These are phyloP conservation scores for Russula sp. DNA, from an alignment of 768 basidiomycete species.

Conservation along the genomic window DNA sequence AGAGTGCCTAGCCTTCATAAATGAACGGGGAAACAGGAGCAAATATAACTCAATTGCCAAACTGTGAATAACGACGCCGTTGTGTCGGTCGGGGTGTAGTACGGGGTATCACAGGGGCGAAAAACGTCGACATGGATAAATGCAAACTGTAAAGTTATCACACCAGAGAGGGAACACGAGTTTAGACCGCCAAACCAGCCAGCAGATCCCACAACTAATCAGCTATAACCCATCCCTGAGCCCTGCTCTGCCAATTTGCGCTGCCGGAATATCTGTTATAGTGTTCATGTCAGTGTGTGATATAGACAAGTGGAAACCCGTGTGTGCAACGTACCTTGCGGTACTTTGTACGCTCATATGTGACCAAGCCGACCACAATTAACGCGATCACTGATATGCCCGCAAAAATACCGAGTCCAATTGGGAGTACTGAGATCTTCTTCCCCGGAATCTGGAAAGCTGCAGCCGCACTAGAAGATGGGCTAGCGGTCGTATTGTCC, in stretches of 20 bases:
- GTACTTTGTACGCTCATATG: slow-evolving; percentile 83
- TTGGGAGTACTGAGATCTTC: slow-evolving; percentile 69
- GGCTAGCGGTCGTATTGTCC: slow-evolving; percentile 24
- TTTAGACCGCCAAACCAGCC: neutral
- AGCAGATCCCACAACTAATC: slow-evolving; percentile 37
- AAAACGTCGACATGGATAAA: neutral
- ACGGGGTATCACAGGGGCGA: neutral
- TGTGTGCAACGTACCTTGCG: slow-evolving; percentile 57
- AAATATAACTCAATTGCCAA: slow-evolving; percentile 4
- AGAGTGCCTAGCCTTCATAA: slow-evolving; percentile 1
- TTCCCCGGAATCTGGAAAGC: slow-evolving; percentile 69
- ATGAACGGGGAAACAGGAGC: neutral
- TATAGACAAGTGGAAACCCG: neutral
- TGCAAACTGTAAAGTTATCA: neutral
- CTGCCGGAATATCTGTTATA: slow-evolving; percentile 56
- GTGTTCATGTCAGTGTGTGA: neutral
- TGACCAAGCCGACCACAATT: slow-evolving; percentile 78
- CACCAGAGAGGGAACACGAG: neutral
- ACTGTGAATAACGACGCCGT: slow-evolving; percentile 11
- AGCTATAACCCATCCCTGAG: slow-evolving; percentile 58
- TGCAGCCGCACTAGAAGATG: slow-evolving; percentile 34
- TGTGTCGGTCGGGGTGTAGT: neutral
- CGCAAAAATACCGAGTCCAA: slow-evolving; percentile 80
- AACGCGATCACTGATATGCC: slow-evolving; percentile 83
- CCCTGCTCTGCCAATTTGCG: slow-evolving; percentile 67